These are phyloP conservation scores for Vitis hybrid DNA, from an alignment of 177 flowering plant genomes.

Conservation along the genomic window DNA sequence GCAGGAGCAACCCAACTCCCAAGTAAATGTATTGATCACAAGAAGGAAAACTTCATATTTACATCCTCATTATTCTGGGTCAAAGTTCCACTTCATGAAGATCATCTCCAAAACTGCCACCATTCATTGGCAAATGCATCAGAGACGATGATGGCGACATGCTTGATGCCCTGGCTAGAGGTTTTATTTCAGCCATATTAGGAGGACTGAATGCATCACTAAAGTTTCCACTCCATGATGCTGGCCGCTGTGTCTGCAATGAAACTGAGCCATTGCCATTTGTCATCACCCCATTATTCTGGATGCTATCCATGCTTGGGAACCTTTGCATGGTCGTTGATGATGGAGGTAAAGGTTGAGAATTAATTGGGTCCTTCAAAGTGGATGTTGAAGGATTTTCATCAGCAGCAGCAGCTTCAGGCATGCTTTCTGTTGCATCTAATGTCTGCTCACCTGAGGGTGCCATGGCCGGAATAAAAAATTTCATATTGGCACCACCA, in stretches of 20 bases:
- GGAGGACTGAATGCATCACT: constrained; percentile 33
- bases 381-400: constrained; percentile 43
- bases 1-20: neutral
- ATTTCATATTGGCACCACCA: constrained; percentile 52
- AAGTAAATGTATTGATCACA: constrained; percentile 6
- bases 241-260: constrained; percentile 62
- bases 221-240: constrained; percentile 81
- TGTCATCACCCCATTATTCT: constrained; percentile 18
- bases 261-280: constrained; percentile 30
- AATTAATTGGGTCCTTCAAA: constrained; percentile 27
- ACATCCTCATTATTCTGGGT: constrained; percentile 27
- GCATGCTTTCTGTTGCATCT: constrained; percentile 37
- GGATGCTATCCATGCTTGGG: constrained; percentile 71
- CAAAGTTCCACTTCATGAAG: constrained; percentile 85
- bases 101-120: constrained; percentile 62
- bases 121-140: constrained; percentile 34
- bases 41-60: constrained; percentile 39
- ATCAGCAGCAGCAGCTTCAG: constrained; percentile 24
- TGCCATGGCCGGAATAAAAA: constrained; percentile 74
- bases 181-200: constrained; percentile 33
- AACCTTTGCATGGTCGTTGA: constrained; percentile 52
- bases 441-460: constrained; percentile 29
- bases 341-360: constrained; percentile 31
- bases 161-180: constrained; percentile 45
- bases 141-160: constrained; percentile 37